Base-by-base conservation (phyloP, 2,329 filamentous ascomycete species). In the Aspergillus fischeri region DNA sequence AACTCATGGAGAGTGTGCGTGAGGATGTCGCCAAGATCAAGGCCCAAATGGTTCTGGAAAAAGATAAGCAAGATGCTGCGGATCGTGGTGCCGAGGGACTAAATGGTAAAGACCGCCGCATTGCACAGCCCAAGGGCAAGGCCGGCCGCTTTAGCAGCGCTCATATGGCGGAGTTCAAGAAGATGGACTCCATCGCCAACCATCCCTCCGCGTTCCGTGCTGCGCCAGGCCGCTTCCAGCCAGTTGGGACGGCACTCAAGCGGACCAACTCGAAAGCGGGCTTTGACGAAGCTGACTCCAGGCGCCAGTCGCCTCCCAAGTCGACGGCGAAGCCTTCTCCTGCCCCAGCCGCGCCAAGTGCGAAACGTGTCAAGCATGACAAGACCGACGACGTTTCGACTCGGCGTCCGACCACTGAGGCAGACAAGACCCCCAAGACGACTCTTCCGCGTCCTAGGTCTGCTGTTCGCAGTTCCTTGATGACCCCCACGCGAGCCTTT, bases 121-220 rank as follows among this genome's bases (percentile, higher is more conserved):
- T 96, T 68, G 92, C 89, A 6, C 85, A 86, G 63, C 86, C 92
- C 11, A 95, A 88, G 76, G 87, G 90, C 64, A 92, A 88, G 71
- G 83, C 85, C 52, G 80, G 86, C 51, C 87, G 93, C 49, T 97
- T 88, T 76, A 96, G 91, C 70, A 88, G 91, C 61, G 86, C 85
- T 41, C 93, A 97, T 72, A 89, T 90, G 84, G 86, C 87, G 51
- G 85, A 93, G 68, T 97, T 97, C 78, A 91, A 91, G 76, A 97
- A 96, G 80, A 97, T 97, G 93, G 92, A 96, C 71, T 97, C 92
- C 1, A 97, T 97, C 69, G 90, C 86, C 47, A 87, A 87, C 60
- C 92, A 97, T 71, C 82, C 91, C 8, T 96, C 92, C 10, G 84
- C 88, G 17, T 94, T 81, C 77, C 64, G 85, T 78, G 70, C 75